These are phyloP conservation scores for Dictyostelium brefeldianum DNA, from an alignment of 78 protist genomes.

Conservation along the genomic window DNA sequence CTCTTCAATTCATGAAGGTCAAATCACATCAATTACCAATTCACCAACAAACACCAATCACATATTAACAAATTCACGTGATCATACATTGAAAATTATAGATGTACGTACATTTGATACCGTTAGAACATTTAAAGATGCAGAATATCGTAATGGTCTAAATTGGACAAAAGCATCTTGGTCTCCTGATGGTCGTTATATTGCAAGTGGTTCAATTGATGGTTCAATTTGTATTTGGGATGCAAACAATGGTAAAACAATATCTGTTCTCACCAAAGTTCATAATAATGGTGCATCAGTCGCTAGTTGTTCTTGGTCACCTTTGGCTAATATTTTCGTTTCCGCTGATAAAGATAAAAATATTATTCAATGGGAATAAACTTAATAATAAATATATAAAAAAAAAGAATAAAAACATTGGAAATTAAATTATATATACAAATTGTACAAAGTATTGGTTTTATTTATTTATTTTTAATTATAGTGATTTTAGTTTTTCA, in stretches of 20 bases:
- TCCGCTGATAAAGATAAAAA: constrained; percentile 74
- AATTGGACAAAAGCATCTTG: constrained; percentile 76
- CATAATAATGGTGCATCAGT: constrained; percentile 65
- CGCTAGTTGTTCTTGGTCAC: constrained; percentile 40
- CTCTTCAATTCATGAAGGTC: constrained; percentile 75
- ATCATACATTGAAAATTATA: constrained; percentile 86
- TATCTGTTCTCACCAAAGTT: constrained; percentile 40
- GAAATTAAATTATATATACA: no score
- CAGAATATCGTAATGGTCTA: constrained; percentile 73
- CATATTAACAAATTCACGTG: constrained; percentile 85
- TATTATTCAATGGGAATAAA: constrained; percentile 74
- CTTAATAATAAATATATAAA: neutral
- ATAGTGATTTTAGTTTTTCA: no score
- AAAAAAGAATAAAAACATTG: neutral
- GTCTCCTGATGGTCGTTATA: constrained; percentile 82
- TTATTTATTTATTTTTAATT: no score
- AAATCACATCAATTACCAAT: constrained; percentile 82
- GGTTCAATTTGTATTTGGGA: constrained; percentile 90
- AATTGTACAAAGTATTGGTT: no score
- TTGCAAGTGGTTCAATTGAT: constrained; percentile 79
- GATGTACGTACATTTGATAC: constrained; percentile 83
- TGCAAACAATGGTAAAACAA: constrained; percentile 53
- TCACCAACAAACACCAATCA: constrained; percentile 65
- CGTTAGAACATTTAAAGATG: constrained; percentile 75
- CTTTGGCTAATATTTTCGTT: constrained; percentile 40